Percentiles rank a stretch among this genome's conserved stretches.
Evolutionary conservation across 75 land plant species (phyloP).

Genomic region (Cunninghamia lanceolata): DNA sequence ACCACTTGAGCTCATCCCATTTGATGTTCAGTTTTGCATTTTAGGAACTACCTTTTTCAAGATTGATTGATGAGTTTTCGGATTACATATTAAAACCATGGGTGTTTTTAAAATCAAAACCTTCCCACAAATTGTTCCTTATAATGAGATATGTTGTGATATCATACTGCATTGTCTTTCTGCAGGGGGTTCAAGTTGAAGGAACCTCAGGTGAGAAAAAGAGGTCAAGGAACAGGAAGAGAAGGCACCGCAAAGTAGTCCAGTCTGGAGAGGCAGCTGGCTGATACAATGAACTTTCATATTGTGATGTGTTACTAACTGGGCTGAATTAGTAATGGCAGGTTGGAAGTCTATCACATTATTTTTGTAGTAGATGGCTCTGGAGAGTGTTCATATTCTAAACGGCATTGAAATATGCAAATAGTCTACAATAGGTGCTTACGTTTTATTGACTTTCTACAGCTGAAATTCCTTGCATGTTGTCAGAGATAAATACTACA

Average conservation of each 20-base stretch:
- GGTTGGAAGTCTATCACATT: neutral
- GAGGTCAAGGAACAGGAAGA: constrained; percentile 11
- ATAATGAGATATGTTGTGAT: neutral
- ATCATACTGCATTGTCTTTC: neutral
- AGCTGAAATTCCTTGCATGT: neutral
- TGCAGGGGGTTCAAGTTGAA: constrained; percentile 6
- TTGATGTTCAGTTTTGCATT: neutral
- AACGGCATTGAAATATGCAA: neutral
- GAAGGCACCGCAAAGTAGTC: constrained; percentile 3
- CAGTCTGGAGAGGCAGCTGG: constrained; percentile 1
- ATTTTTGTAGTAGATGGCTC: neutral
- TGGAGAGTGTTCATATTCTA: neutral
- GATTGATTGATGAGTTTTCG: neutral
- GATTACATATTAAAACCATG: neutral
- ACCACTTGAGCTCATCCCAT: too few species aligned
- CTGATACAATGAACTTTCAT: neutral
- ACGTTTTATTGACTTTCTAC: neutral
- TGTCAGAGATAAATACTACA: neutral
- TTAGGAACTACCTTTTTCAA: neutral
- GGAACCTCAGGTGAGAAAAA: constrained; percentile 1
- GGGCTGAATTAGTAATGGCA: neutral
- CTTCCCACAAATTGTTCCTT: neutral
- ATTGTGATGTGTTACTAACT: neutral
- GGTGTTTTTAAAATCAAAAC: neutral
- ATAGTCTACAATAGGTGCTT: neutral